Evolutionary conservation across 1,284 basidiomycete genomes (phyloP).

Genomic region (Cutaneotrichosporon sp.): DNA sequence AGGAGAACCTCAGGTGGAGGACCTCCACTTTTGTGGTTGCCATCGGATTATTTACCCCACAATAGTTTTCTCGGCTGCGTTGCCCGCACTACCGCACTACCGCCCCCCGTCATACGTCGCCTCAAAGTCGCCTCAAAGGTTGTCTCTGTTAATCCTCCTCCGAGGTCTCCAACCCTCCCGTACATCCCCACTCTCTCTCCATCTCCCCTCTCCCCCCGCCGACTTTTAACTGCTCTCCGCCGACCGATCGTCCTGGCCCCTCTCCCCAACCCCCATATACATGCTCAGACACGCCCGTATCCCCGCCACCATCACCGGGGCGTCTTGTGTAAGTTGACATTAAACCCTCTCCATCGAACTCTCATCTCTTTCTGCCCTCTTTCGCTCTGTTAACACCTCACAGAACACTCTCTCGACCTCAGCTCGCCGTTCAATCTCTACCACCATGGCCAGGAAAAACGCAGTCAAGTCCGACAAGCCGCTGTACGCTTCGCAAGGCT

Average conservation of each 20-base stretch:
- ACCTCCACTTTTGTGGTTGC: too few species aligned
- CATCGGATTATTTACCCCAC: too few species aligned
- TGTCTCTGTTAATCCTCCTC: too few species aligned
- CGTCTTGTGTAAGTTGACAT: conserved; percentile 5
- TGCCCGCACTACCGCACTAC: too few species aligned
- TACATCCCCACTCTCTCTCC: too few species aligned
- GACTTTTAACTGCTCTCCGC: neutral
- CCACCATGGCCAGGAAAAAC: conserved; percentile 11
- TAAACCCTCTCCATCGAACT: neutral
- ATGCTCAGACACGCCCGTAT: neutral
- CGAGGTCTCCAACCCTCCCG: too few species aligned
- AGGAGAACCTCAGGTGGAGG: too few species aligned
- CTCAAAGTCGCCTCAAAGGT: too few species aligned
- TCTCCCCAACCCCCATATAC: neutral
- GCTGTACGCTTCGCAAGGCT: conserved; percentile 74
- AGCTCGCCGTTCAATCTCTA: conserved; percentile 9
- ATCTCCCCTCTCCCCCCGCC: too few species aligned
- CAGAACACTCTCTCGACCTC: conserved; percentile 10
- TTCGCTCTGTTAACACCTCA: too few species aligned
- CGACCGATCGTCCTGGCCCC: neutral
- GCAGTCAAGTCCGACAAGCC: conserved; percentile 41
- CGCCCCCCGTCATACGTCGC: too few species aligned
- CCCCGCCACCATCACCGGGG: neutral
- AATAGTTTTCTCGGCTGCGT: too few species aligned
- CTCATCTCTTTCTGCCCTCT: neutral